Percentiles rank a stretch among this genome's conserved stretches.
phyloP scores from a whole-genome alignment of 73 alveolate genomes.

The Paramecium sonneborni region DNA sequence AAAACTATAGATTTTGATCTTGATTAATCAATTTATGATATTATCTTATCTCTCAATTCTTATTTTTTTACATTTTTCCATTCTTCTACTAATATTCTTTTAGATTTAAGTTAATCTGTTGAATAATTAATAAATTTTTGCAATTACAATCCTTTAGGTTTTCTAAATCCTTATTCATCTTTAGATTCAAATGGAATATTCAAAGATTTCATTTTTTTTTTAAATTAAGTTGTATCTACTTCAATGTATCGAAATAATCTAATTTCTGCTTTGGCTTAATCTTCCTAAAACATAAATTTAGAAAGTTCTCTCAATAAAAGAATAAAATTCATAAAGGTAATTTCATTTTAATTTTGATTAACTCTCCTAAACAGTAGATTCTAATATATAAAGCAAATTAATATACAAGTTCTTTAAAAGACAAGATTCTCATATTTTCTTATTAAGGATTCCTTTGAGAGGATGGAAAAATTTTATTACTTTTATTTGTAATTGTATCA shows the following conservation, averaged over 20 bases:
- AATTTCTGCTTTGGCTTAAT: not conserved
- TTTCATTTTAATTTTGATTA: conserved; percentile 23
- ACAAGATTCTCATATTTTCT: not conserved
- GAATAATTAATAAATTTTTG: not conserved
- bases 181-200: conserved; percentile 19
- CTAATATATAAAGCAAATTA: not conserved
- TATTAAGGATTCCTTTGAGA: not conserved
- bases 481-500: not conserved
- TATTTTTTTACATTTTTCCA: conserved; percentile 1
- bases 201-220: conserved; percentile 36
- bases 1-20: not conserved
- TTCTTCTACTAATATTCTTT: not conserved
- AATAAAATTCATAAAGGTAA: not conserved
- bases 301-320: not conserved
- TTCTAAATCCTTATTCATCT: conserved; percentile 24
- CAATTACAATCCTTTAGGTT: not conserved
- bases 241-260: not conserved
- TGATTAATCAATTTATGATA: not conserved
- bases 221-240: not conserved
- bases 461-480: not conserved
- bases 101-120: not conserved
- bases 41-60: conserved; percentile 17
- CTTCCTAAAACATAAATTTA: not conserved
- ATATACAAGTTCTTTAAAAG: conserved; percentile 40
- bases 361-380: conserved; percentile 8